Conservation (phyloP, 352 stramenopile species). For the Phytophthora meadii region DNA sequence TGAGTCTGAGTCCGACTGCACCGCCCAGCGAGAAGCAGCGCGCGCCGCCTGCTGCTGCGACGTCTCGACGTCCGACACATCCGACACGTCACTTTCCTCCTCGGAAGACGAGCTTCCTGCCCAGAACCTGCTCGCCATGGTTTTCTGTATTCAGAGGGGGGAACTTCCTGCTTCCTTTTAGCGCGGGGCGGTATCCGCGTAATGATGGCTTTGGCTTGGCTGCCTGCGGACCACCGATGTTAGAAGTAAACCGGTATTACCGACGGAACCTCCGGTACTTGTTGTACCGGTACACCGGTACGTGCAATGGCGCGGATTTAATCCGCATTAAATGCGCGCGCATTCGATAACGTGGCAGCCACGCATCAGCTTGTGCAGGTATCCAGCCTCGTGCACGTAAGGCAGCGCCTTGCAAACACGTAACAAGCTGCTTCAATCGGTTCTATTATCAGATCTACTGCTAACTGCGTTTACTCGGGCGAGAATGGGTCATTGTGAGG, state of each 20-base stretch:
- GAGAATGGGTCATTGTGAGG: slow-evolving; percentile 36
- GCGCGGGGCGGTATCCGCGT: slow-evolving; percentile 28
- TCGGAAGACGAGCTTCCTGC: slow-evolving; percentile 80
- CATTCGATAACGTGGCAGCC: no score
- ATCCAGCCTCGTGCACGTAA: no score
- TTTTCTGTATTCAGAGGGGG: slow-evolving; percentile 22
- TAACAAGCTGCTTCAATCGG: no score
- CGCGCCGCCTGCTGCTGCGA: slow-evolving; percentile 77
- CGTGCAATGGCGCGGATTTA: no score
- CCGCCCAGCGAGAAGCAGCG: slow-evolving; percentile 78
- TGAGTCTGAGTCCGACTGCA: slow-evolving; percentile 85
- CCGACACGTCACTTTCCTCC: slow-evolving; percentile 79
- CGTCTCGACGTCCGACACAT: slow-evolving; percentile 79
- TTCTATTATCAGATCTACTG: slow-evolving; percentile 14
- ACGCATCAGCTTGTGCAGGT: no score
- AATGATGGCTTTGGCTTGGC: slow-evolving; percentile 19
- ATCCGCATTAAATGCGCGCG: no score
- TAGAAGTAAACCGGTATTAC: slow-evolving; percentile 13
- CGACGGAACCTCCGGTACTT: not conserved
- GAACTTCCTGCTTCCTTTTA: slow-evolving; percentile 13
- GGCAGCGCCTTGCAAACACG: no score
- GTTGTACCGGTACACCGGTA: not conserved
- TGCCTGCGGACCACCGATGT: slow-evolving; percentile 17
- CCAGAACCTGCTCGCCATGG: slow-evolving; percentile 89
- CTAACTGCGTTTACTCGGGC: slow-evolving; percentile 20